Conservation (phyloP, 768 basidiomycete genomes). For the Ramaria rubella region DNA sequence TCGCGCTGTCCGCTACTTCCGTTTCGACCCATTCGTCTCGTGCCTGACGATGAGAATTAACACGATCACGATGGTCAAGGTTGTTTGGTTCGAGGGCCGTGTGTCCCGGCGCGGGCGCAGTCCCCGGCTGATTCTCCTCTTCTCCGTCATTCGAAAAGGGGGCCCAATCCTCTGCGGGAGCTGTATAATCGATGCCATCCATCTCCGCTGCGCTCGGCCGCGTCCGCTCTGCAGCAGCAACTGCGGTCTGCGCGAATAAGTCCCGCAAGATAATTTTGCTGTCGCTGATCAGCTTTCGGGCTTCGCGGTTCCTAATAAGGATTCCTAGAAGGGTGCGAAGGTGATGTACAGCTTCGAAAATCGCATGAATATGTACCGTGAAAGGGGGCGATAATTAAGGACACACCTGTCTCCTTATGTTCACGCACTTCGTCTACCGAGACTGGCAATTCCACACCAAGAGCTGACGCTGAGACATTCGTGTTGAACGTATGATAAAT, state of each 20-base stretch:
- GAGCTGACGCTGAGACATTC: not conserved
- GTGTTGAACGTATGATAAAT: not conserved
- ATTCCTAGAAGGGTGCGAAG: constrained; percentile 40
- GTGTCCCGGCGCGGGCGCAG: not conserved
- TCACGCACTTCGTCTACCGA: not conserved
- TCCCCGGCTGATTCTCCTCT: not conserved
- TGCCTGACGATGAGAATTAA: not conserved
- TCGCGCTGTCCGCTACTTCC: not conserved
- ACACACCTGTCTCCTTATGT: not conserved
- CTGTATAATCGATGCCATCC: constrained; percentile 37
- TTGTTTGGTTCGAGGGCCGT: not conserved
- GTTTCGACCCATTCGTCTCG: not conserved
- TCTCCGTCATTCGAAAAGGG: constrained; percentile 12
- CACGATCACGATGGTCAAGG: not conserved
- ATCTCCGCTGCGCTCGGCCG: constrained; percentile 34
- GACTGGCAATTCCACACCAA: not conserved
- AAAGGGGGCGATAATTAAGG: not conserved
- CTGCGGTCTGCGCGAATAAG: constrained; percentile 38
- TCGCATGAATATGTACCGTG: not conserved
- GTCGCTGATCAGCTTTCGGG: constrained; percentile 34
- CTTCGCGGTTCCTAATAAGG: constrained; percentile 41
- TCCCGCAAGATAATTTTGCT: constrained; percentile 26
- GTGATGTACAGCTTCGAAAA: constrained; percentile 32
- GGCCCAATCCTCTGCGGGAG: constrained; percentile 34
- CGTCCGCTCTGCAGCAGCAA: constrained; percentile 36